Base-by-base conservation (phyloP, 768 basidiomycete species). In the Auriculariales sp. region DNA sequence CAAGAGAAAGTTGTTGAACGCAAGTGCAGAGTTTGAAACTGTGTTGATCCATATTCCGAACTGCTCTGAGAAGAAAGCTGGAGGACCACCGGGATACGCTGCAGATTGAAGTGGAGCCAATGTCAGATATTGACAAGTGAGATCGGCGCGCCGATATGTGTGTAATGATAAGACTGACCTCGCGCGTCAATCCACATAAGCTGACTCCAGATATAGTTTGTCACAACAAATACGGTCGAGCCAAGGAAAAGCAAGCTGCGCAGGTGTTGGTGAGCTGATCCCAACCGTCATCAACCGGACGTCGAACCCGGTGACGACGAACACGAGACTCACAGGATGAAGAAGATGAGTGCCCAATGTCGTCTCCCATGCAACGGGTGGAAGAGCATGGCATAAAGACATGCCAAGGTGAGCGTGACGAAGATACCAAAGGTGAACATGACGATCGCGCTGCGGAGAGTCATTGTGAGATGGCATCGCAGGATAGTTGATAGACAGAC, bases 1-100 rank as follows among this genome's bases (percentile, higher is more conserved):
- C 22, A 44, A 19, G 6, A 44, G 5, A 12, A 44, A 25, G 39
- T 44, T 44, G 39, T 44, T 44, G 19, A 44, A 12, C 6, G 19
- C 10, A 12, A 44, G 39, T 12, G 39, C 39, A 44, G 39, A 44
- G 27, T 44, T 44, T 11, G 19, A 22, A 9, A 44, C 39, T 10
- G 39, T 44, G 39, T 44, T 44, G 39, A 44, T 25, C 39, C 39
- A 44, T 5, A 44, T 44, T 10, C 39, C 39, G 39, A 44, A 44
- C 19, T 44, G 39, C 19, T 19, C 10, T 5, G 19, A 5, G 39
- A 44, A 44, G 39, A 44, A 44, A 19, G 39, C 39, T 24, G 39
- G 39, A 4, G 39, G 39, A 25, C 39, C 39, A 15, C 39, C 39
- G 22, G 39, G 39, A 25, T 22, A 44, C n/a, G n/a, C n/a, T n/a